Percentiles rank a stretch among this genome's conserved stretches.
These are phyloP conservation scores for Gossypium davidsonii DNA, from an alignment of 441 rosid genomes.

Conservation along the genomic window DNA sequence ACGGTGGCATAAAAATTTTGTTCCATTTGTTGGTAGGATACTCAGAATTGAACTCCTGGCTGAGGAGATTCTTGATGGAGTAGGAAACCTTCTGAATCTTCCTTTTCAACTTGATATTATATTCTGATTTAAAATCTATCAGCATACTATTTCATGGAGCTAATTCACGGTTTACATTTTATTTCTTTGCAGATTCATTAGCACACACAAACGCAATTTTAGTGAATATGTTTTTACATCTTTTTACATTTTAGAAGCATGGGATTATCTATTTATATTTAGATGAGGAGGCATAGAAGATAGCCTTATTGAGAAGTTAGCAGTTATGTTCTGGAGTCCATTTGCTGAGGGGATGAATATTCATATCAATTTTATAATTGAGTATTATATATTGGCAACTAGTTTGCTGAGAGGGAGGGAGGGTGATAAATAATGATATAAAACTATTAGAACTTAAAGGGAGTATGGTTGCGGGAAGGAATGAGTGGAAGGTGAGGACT, in stretches of 20 bases:
- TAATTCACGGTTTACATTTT: background rate
- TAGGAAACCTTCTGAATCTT: conserved; percentile 22
- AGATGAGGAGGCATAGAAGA: background rate
- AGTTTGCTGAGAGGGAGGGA: background rate
- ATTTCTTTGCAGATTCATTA: background rate
- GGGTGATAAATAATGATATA: background rate
- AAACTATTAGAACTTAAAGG: background rate
- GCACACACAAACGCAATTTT: background rate
- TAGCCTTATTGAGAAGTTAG: background rate
- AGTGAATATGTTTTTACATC: background rate
- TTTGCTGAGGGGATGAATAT: background rate
- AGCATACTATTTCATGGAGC: background rate
- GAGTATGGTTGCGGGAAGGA: background rate
- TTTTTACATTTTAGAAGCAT: background rate
- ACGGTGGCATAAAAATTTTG: conserved; percentile 57
- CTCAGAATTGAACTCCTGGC: conserved; percentile 77
- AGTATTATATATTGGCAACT: background rate
- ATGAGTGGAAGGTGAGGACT: background rate
- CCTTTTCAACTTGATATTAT: background rate
- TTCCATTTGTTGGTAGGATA: conserved; percentile 70
- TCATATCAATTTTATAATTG: background rate
- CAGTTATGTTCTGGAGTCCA: background rate
- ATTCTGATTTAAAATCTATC: background rate
- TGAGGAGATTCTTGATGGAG: conserved; percentile 65
- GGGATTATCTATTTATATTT: background rate